phyloP scores from a whole-genome alignment of 805 yeast species.

The Sugiyamaella floridensis region DNA sequence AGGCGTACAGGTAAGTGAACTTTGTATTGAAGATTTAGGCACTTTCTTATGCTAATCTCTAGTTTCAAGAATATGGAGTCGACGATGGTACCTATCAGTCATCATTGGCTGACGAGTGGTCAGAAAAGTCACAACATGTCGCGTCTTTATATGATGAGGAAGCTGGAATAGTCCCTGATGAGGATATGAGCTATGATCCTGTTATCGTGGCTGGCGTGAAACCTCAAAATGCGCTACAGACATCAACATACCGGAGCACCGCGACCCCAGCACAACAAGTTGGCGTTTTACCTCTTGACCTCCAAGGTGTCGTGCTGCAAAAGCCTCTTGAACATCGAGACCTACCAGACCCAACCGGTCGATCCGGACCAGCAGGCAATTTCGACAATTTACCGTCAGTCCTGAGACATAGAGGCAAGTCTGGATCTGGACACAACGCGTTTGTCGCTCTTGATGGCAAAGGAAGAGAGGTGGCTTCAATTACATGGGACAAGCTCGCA shows the following conservation, averaged over 20 bases:
- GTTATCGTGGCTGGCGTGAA: not conserved
- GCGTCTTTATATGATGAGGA: slow-evolving; percentile 6
- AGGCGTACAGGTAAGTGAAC: not conserved
- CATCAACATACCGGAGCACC: slow-evolving; percentile 10
- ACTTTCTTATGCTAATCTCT: no score
- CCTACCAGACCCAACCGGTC: slow-evolving; percentile 29
- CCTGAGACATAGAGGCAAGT: slow-evolving; percentile 62
- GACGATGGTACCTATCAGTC: not conserved
- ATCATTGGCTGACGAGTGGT: slow-evolving; percentile 6
- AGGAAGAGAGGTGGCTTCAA: slow-evolving; percentile 71
- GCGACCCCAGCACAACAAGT: slow-evolving; percentile 12
- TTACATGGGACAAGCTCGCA: slow-evolving; percentile 87
- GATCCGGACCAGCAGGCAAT: slow-evolving; percentile 32
- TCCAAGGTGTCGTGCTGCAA: slow-evolving; percentile 35
- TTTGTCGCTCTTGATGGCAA: slow-evolving; percentile 62
- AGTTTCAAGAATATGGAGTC: slow-evolving; percentile 4
- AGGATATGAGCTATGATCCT: not conserved
- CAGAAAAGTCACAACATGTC: slow-evolving; percentile 1
- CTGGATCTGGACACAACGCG: slow-evolving; percentile 63
- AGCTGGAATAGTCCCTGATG: not conserved
- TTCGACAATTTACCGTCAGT: slow-evolving; percentile 64
- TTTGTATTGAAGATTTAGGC: no score
- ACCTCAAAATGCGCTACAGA: not conserved
- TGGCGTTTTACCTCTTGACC: slow-evolving; percentile 2
- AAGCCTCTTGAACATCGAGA: slow-evolving; percentile 60